Evolutionary conservation across 2,329 filamentous ascomycete genomes (phyloP).

Genomic region (Fusarium stilboides): DNA sequence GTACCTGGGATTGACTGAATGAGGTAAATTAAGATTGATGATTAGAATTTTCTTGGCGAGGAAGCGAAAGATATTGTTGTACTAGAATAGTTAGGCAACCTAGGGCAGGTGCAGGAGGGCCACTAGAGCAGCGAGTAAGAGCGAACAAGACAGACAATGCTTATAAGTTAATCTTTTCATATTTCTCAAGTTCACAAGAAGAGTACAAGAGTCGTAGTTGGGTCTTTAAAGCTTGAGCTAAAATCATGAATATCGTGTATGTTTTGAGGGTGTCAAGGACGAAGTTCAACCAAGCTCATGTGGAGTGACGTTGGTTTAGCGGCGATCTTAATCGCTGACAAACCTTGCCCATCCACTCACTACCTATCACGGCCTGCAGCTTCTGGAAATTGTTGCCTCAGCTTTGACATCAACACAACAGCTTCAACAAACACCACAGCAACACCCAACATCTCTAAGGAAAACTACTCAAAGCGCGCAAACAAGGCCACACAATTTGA

Average conservation of each 20-base stretch:
- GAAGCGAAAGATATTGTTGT: background rate
- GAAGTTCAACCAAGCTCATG: conserved; percentile 20
- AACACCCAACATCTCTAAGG: background rate
- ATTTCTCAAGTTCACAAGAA: too few relatives aligned
- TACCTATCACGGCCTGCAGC: conserved; percentile 23
- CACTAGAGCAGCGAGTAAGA: too few relatives aligned
- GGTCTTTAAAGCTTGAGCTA: too few relatives aligned
- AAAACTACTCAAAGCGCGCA: background rate
- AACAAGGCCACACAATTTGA: background rate
- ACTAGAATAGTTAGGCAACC: background rate
- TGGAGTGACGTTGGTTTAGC: conserved; percentile 22
- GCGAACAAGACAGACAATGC: too few relatives aligned
- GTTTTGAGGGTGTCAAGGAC: background rate
- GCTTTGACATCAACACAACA: conserved; percentile 21
- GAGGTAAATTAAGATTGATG: background rate
- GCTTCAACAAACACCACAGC: background rate
- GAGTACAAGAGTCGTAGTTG: too few relatives aligned
- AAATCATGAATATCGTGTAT: too few relatives aligned
- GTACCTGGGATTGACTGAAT: background rate
- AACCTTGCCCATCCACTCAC: conserved; percentile 29
- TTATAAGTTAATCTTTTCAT: too few relatives aligned
- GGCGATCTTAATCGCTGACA: conserved; percentile 38
- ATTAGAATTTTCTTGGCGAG: background rate
- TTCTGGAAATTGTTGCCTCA: conserved; percentile 35
- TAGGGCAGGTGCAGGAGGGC: background rate